Evolutionary conservation across 768 basidiomycete genomes (phyloP).

Genomic region (Hortiboletus flavorubellus): DNA sequence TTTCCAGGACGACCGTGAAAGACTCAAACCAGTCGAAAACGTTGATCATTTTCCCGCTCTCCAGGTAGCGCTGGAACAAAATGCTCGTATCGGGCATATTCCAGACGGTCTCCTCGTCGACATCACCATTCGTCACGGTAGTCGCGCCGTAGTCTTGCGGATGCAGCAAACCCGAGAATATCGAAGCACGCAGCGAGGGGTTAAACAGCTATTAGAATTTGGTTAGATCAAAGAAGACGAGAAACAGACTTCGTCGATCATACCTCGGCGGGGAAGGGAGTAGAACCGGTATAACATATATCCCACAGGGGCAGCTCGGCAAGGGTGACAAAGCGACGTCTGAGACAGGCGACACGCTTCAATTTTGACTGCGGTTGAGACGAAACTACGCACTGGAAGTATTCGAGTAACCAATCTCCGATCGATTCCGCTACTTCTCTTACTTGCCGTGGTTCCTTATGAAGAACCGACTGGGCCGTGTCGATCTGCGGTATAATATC

Average conservation of each 20-base stretch:
- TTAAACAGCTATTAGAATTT: conserved; percentile 54
- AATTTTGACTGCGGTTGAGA: background rate
- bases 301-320: conserved; percentile 60
- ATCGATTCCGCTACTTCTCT: conserved; percentile 28
- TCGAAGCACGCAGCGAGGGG: conserved; percentile 60
- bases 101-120: conserved; percentile 37
- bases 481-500: conserved; percentile 27
- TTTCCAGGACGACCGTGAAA: conserved; percentile 65
- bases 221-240: background rate
- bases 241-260: conserved; percentile 5
- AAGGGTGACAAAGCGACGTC: conserved; percentile 41
- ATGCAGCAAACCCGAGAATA: conserved; percentile 58
- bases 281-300: conserved; percentile 67
- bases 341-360: conserved; percentile 21
- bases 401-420: conserved; percentile 49
- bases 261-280: conserved; percentile 69
- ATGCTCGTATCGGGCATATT: conserved; percentile 73
- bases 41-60: conserved; percentile 81
- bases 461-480: conserved; percentile 16
- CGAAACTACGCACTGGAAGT: conserved; percentile 42
- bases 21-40: conserved; percentile 87
- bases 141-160: conserved; percentile 46
- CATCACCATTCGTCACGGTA: conserved; percentile 1
- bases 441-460: conserved; percentile 17
- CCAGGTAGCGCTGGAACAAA: conserved; percentile 70